A percentile compares a stretch with the other conserved stretches of the same genome.
Conservation (phyloP, 2,329 filamentous ascomycete genomes). For the Alternaria sp. region DNA sequence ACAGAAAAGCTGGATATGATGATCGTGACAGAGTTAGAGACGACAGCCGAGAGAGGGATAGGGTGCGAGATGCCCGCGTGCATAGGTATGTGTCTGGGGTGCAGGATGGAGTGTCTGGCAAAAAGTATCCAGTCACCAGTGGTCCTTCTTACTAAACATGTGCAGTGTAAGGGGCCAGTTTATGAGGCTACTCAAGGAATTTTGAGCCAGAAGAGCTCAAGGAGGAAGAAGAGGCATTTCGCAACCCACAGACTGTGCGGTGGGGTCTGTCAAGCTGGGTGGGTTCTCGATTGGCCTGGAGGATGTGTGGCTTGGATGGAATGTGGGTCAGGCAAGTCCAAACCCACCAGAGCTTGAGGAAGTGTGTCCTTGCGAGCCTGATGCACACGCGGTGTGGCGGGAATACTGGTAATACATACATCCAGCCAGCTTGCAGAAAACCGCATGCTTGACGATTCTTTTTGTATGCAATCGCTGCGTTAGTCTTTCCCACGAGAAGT, state of each 20-base stretch:
- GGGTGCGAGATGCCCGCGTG: conserved; percentile 34
- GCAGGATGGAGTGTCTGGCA: conserved; percentile 47
- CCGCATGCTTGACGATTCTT: not conserved
- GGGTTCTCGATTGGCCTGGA: conserved; percentile 11
- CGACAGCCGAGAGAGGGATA: conserved; percentile 25
- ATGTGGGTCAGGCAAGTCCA: conserved; percentile 10
- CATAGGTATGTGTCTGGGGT: conserved; percentile 49
- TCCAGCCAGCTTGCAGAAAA: not conserved
- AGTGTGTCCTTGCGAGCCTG: not conserved
- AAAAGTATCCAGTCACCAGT: conserved; percentile 42
- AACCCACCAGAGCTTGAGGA: not conserved
- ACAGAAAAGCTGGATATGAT: conserved; percentile 2
- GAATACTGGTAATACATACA: not conserved
- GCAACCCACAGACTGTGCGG: not conserved
- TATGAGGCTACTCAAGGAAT: conserved; percentile 32
- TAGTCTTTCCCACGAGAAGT: not conserved
- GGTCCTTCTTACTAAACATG: conserved; percentile 31
- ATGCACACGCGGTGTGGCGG: not conserved
- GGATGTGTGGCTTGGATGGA: conserved; percentile 8
- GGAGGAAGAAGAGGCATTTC: not conserved
- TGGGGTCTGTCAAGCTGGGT: conserved; percentile 3
- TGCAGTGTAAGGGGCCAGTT: conserved; percentile 30
- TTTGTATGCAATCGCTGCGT: not conserved
- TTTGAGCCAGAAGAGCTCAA: conserved; percentile 21
- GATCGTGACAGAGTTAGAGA: conserved; percentile 16